Conservation (phyloP, 495 filamentous ascomycete genomes). For the Aspergillus egyptiacus region DNA sequence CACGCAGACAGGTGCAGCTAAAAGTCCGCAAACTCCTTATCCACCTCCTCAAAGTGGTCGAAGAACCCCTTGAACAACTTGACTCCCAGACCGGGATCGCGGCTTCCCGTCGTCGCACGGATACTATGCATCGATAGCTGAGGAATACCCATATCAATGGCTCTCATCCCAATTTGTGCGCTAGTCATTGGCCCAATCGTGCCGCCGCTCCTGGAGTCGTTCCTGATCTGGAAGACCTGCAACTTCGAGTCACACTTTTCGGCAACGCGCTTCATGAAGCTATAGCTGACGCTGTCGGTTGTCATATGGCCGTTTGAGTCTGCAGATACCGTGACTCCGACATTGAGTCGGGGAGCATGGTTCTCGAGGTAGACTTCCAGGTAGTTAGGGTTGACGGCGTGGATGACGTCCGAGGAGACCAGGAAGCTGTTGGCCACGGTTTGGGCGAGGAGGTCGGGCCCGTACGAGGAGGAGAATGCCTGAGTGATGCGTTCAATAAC, state of each 20-base stretch:
- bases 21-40: constrained; percentile 66
- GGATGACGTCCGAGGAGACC: constrained; percentile 86
- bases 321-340: constrained; percentile 75
- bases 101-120: constrained; percentile 77
- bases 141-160: constrained; percentile 84
- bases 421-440: constrained; percentile 92
- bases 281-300: constrained; percentile 74
- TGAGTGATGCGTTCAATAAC: constrained; percentile 77
- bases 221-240: constrained; percentile 92
- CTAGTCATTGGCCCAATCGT: constrained; percentile 94
- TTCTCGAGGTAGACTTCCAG: constrained; percentile 69
- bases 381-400: constrained; percentile 95
- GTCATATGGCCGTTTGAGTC: constrained; percentile 93
- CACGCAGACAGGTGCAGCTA: constrained; percentile 16
- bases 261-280: constrained; percentile 68
- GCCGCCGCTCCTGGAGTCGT: constrained; percentile 80
- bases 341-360: constrained; percentile 84
- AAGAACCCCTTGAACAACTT: constrained; percentile 87
- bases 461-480: constrained; percentile 51
- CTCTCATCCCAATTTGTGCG: constrained; percentile 70
- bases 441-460: constrained; percentile 65
- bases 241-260: constrained; percentile 60
- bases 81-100: constrained; percentile 86
- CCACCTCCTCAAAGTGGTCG: constrained; percentile 80
- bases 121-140: constrained; percentile 95